Base-by-base conservation (phyloP, 345 rosid genomes). In the Arabidopsis suecica region DNA sequence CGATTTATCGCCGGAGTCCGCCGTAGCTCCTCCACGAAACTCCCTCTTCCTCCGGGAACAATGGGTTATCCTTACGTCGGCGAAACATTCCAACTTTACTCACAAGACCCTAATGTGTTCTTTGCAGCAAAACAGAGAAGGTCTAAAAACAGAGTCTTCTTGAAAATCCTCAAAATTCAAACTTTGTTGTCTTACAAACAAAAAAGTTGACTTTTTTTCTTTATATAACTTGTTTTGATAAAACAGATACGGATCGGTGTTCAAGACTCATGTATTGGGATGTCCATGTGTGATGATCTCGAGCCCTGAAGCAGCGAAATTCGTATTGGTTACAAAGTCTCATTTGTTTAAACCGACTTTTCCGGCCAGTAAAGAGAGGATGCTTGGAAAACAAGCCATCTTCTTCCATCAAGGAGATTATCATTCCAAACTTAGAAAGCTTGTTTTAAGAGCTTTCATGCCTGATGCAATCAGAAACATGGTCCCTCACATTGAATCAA, bases 221-320 rank as follows among this genome's bases (percentile, higher is more conserved):
- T 9, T 9, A 16, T 16, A 16, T 3, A 41, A 1, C 33, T 4
- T 37, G 4, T 32, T 20, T 58, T 47, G 37, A 11, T 38, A 16
- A 67, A 60, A 62, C 73, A 91, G 97, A 73, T 86, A 90, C 33
- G 97, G 98, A 23, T 92, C 93, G 84, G 88, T 94, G 61, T 94
- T 94, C 91, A 91, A 91, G 84, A 91, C 90, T 28, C 89, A 88
- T 76, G 83, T 94, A 69, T 81, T 94, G 7, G 98, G 98, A 14
- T 94, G 96, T 70, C 98, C 96, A 25, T 84, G 96, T 78, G 91
- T 90, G 50, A 91, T 91, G 97, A 81, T 94, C 81, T 91, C 95
- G 0, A 87, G 97, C 72, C 96, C 95, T 0, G 97, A 94, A 73
- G 98, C 96, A 22, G 87, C 96, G 1, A 82, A 88, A 50, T 90